Evolutionary conservation across 306 rosid genomes (phyloP).

Genomic region (Rosa rugosa): DNA sequence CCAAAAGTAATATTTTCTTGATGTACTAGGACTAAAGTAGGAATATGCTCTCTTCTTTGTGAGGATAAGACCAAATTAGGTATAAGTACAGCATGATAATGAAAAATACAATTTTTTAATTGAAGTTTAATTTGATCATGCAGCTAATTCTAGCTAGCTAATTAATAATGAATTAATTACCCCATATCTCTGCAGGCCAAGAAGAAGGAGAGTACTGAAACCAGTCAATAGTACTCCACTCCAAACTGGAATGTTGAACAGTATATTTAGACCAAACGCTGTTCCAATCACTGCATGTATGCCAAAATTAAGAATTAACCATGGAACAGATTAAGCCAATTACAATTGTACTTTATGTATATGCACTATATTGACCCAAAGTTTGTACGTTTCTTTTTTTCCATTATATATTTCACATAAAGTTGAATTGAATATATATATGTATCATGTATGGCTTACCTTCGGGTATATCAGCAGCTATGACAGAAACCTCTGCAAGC

Average conservation of each 20-base stretch:
- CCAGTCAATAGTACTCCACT: slow-evolving; percentile 74
- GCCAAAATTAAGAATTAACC: not conserved
- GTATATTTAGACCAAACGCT: slow-evolving; percentile 78
- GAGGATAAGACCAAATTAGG: not conserved
- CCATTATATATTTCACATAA: not conserved
- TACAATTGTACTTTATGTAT: not conserved
- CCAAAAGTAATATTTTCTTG: not conserved
- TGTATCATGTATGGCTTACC: slow-evolving; percentile 25
- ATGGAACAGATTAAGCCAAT: not conserved
- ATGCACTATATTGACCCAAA: not conserved
- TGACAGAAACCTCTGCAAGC: slow-evolving; percentile 78
- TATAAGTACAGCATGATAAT: too few species aligned
- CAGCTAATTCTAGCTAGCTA: too few species aligned
- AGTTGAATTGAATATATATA: not conserved
- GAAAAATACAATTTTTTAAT: not conserved
- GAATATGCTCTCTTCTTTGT: not conserved
- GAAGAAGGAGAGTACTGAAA: slow-evolving; percentile 73
- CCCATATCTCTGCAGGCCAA: slow-evolving; percentile 83
- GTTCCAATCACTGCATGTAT: slow-evolving; percentile 77
- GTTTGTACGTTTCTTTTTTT: not conserved
- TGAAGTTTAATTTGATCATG: too few species aligned
- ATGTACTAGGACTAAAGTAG: not conserved
- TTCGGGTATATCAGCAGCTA: slow-evolving; percentile 95
- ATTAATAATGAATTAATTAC: slow-evolving; percentile 26
- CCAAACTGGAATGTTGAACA: slow-evolving; percentile 81